Conservation (phyloP, 2,329 filamentous ascomycete genomes). For the Apiospora saccharicola region DNA sequence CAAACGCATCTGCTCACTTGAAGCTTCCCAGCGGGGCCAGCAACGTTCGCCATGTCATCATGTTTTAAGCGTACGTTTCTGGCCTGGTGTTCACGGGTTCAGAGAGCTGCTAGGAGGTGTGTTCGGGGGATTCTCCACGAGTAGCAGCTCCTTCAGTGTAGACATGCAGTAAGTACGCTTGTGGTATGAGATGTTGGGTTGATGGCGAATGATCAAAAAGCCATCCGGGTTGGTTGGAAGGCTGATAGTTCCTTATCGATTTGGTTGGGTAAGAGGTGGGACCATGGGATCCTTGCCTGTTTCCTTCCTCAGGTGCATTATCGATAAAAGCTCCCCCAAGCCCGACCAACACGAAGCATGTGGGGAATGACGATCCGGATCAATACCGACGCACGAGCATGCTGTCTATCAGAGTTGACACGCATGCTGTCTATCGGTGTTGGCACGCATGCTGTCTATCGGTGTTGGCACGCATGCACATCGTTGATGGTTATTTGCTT, state of each 20-base stretch:
- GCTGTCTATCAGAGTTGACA: not conserved
- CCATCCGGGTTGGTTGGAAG: not conserved
- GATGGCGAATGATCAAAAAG: not conserved
- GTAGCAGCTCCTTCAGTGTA: not conserved
- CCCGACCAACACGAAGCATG: not conserved
- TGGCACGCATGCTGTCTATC: not conserved
- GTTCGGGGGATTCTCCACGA: not conserved
- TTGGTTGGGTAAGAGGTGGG: not conserved
- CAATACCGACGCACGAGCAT: not conserved
- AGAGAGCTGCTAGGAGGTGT: not conserved
- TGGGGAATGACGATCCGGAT: not conserved
- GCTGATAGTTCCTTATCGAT: not conserved
- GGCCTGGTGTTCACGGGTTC: not conserved
- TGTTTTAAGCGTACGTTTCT: conserved; percentile 1
- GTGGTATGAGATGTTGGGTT: not conserved
- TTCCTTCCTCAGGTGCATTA: not conserved
- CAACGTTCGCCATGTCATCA: conserved; percentile 26
- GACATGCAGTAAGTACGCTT: not conserved
- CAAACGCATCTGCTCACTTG: conserved; percentile 27
- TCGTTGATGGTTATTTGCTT: not conserved
- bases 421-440: no score
- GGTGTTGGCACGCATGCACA: not conserved
- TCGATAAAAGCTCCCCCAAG: not conserved
- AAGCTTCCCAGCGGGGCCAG: conserved; percentile 22
- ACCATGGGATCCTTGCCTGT: not conserved